Evolutionary conservation across 768 basidiomycete species (phyloP).

Genomic region (Suillus subalutaceus): DNA sequence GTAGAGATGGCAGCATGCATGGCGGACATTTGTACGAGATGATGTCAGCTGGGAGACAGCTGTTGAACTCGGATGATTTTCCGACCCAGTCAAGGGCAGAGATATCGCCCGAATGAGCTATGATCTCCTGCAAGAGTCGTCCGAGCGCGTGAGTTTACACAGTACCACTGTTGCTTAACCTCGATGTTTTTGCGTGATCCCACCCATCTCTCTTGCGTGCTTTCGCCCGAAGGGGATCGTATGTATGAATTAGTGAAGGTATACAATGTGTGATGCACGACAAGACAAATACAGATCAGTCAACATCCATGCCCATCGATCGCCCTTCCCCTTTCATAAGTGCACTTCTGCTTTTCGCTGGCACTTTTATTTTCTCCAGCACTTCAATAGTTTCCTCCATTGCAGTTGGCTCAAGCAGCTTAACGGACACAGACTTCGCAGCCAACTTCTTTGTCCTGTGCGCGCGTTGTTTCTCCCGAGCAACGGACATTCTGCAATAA

Average conservation of each 20-base stretch:
- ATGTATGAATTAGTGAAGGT: constrained; percentile 1
- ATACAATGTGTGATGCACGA: background rate
- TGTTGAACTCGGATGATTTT: no score
- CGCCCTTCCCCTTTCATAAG: constrained; percentile 83
- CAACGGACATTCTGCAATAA: constrained; percentile 76
- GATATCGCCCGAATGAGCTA: no score
- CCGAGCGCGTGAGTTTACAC: no score
- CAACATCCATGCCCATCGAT: constrained; percentile 91
- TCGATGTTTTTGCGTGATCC: no score
- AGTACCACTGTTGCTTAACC: background rate
- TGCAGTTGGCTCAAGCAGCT: constrained; percentile 65
- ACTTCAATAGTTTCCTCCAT: constrained; percentile 50
- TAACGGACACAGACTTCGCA: constrained; percentile 57
- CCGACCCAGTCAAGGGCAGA: no score
- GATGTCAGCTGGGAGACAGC: no score
- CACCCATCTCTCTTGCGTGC: background rate
- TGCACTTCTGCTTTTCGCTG: constrained; percentile 65
- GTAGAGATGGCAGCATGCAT: no score
- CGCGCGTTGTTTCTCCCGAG: constrained; percentile 74
- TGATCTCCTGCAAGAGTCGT: no score
- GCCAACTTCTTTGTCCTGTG: constrained; percentile 68
- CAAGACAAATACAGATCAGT: constrained; percentile 41
- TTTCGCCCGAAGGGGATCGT: background rate
- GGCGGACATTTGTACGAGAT: no score
- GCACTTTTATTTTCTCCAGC: constrained; percentile 79